These are phyloP conservation scores for Plantago rigida DNA, from an alignment of 305 asterid species.

Conservation along the genomic window DNA sequence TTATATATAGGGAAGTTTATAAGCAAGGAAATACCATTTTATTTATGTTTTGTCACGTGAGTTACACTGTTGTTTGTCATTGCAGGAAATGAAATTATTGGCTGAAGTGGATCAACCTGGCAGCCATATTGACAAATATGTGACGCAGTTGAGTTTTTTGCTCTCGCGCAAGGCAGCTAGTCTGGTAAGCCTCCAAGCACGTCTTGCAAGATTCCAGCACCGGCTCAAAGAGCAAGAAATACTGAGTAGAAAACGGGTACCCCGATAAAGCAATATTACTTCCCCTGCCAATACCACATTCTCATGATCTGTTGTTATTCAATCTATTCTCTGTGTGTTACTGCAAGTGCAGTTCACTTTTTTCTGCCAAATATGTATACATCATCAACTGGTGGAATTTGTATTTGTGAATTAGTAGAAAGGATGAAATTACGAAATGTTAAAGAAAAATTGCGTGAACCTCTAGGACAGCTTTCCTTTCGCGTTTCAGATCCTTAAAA, in stretches of 20 bases:
- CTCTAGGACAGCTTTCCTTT: too few species aligned
- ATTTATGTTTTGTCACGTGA: not conserved
- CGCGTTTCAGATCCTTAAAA: too few species aligned
- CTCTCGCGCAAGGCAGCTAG: slow-evolving; percentile 91
- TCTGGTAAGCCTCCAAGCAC: slow-evolving; percentile 87
- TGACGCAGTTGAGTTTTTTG: slow-evolving; percentile 69
- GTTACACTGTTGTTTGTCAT: slow-evolving; percentile 24
- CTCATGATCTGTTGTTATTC: slow-evolving; percentile 14
- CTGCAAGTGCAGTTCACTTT: slow-evolving; percentile 33
- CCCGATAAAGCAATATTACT: slow-evolving; percentile 32
- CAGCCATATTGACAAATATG: slow-evolving; percentile 75
- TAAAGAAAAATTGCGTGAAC: slow-evolving; percentile 10
- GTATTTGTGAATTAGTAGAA: slow-evolving; percentile 35
- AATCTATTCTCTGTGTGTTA: slow-evolving; percentile 23
- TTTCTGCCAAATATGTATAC: slow-evolving; percentile 28
- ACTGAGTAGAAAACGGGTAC: slow-evolving; percentile 56
- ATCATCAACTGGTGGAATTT: slow-evolving; percentile 27
- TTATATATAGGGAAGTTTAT: not conserved
- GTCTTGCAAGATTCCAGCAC: slow-evolving; percentile 90
- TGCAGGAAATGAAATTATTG: slow-evolving; percentile 86
- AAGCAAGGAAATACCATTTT: slow-evolving; percentile 1
- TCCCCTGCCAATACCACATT: slow-evolving; percentile 3
- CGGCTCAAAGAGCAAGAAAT: slow-evolving; percentile 77
- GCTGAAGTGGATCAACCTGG: slow-evolving; percentile 95
- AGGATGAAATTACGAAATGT: slow-evolving; percentile 6